Evolutionary conservation across 1,284 basidiomycete genomes (phyloP), one percentile per base, ranked within the genome.

Genomic region (Trametes hirsuta): DNA sequence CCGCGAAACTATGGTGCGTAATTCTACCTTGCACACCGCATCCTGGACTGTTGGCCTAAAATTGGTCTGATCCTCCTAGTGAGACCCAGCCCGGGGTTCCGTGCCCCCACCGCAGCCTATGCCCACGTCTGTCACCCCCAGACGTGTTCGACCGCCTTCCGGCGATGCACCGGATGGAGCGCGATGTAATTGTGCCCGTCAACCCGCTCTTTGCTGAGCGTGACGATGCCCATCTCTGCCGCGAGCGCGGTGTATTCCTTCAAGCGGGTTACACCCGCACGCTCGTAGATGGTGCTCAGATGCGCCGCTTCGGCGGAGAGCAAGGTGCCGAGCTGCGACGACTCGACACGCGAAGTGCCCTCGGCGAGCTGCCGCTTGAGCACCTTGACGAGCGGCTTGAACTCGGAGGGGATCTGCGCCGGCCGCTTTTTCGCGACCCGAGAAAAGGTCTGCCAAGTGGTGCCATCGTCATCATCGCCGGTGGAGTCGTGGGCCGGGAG

Each of bases 211-310:
- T 52, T 57, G 35, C 82, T 79, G 15, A 82, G 70, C 24, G 75
- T 73, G 34, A 87, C 71, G 41, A 87, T 69, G 8, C 76, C 78
- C n/a, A 71, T 71, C 55, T 78, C 69, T 64, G 79, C 77, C 18
- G 85, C 86, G 44, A 81, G 59, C 39, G 71, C 70, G 15, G 73
- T 69, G 64, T 84, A 87, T 40, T 83, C 75, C 53, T 74, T 76
- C 63, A 87, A 83, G 52, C 69, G 78, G 2, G 70, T 63, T 22
- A 79, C 79, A 24, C 82, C 81, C 2, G 77, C 83, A 21, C 74
- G 75, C 66, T 72, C 69, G 69, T 84, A 87, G 24, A 64, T 62
- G 22, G 70, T 68, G 58, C 75, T 74, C 55, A 55, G 34, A n/a
- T 41, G 48, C 8, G 58, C 24, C 15, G 53, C 62, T 56, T 66